Conservation (phyloP, 2,329 filamentous ascomycete genomes). For the Fusarium bulbicola region DNA sequence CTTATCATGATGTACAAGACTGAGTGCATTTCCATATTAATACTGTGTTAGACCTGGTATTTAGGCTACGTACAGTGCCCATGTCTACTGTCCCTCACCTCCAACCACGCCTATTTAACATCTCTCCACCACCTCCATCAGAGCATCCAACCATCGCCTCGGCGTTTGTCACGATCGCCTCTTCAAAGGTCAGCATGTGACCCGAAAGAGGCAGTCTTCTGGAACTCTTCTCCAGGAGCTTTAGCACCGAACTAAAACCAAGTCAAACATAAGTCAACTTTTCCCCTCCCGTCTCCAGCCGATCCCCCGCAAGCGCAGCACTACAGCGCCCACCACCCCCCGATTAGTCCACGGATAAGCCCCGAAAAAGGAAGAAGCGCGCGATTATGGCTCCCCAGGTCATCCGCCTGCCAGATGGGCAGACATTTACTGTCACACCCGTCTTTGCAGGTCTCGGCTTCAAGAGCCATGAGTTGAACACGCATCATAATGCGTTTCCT, state of each 20-base stretch:
- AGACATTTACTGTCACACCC: slow-evolving; percentile 80
- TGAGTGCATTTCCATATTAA: neutral
- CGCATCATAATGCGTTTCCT: slow-evolving; percentile 76
- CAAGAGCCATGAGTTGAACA: slow-evolving; percentile 80
- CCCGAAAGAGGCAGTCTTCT: slow-evolving; percentile 39
- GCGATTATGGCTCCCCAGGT: slow-evolving; percentile 52
- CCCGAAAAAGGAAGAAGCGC: neutral
- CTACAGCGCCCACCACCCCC: slow-evolving; percentile 11
- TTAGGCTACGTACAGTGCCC: neutral
- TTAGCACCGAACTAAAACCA: neutral
- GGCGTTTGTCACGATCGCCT: slow-evolving; percentile 45
- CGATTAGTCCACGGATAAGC: slow-evolving; percentile 11
- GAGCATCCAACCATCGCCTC: slow-evolving; percentile 41
- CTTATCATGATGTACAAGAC: slow-evolving; percentile 28
- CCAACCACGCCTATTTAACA: slow-evolving; percentile 10
- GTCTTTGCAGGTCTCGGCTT: slow-evolving; percentile 94
- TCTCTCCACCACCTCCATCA: slow-evolving; percentile 33
- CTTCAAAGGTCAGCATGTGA: slow-evolving; percentile 39
- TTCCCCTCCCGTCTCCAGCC: slow-evolving; percentile 23
- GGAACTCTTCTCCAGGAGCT: slow-evolving; percentile 37
- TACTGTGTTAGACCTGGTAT: neutral
- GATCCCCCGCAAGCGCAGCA: slow-evolving; percentile 36
- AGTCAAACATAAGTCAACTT: neutral
- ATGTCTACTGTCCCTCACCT: neutral
- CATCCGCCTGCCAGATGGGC: slow-evolving; percentile 86